phyloP scores from a whole-genome alignment of 441 rosid species.

The Syzygium malaccense region DNA sequence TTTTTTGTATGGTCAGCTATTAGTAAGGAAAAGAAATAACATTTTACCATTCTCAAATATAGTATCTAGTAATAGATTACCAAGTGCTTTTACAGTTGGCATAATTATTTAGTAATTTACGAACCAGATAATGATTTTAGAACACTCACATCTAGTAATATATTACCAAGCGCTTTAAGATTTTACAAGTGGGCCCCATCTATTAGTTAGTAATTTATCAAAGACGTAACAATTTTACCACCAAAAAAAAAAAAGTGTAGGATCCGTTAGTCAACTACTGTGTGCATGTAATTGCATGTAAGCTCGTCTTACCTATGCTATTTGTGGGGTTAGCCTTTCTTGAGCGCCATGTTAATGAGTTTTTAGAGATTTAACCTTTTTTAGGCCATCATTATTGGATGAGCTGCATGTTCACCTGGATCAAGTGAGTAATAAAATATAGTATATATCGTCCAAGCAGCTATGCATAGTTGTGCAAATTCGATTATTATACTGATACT shows the following conservation, averaged over 20 bases:
- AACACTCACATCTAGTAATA: background rate
- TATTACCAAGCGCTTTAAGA: background rate
- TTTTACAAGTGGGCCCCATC: background rate
- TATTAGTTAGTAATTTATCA: background rate
- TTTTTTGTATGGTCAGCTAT: background rate
- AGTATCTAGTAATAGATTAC: background rate
- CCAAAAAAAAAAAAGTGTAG: too few species aligned
- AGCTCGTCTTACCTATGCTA: too few species aligned
- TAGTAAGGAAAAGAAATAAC: background rate
- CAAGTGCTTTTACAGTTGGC: too few species aligned
- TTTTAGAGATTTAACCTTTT: background rate
- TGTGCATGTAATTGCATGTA: background rate
- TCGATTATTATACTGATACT: background rate
- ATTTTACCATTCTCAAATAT: too few species aligned
- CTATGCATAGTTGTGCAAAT: background rate
- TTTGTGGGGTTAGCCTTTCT: too few species aligned
- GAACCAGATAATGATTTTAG: background rate
- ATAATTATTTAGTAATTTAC: too few species aligned
- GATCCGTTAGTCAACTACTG: too few species aligned
- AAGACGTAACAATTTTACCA: background rate
- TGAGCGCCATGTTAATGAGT: background rate
- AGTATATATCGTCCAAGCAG: background rate
- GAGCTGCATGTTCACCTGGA: background rate
- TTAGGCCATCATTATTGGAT: background rate
- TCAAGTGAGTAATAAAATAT: background rate